Base-by-base conservation (phyloP, 2,329 filamentous ascomycete species). In the Fusarium nodosum region DNA sequence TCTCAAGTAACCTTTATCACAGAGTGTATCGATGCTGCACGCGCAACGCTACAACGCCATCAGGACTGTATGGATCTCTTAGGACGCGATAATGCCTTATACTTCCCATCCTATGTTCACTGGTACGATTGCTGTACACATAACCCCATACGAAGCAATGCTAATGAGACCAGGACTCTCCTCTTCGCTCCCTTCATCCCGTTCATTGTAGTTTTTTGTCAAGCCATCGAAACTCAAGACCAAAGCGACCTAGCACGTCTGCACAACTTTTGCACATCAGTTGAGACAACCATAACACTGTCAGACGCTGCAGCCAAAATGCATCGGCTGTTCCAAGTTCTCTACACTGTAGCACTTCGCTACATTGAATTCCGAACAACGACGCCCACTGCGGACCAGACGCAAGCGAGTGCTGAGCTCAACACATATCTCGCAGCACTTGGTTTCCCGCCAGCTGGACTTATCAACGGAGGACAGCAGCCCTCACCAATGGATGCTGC, bases 241-340 rank as follows among this genome's bases (percentile, higher is more conserved):
- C 60, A 70, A 16, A 76, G 79, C 18, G 82, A 87, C 42, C 75
- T 81, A 20, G 76, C 77, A 12, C 85, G 86, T 26, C 81, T 89
- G 2, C 73, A 79, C n/a, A 81, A 80, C 3, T 84, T 90, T 20
- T 81, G 85, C 46, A 73, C 77, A 7, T 88, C 85, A 15, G 82
- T 89, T 2, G 82, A 84, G 60, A 81, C 82, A 0, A 82, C 83
- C 7, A 81, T 81, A 33, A 79, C 83, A 7, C 69, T 81, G 3
- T 82, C 79, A 2, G 74, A 87, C 56, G 84, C 85, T 1, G 84
- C 86, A 9, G 80, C 82, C 28, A 87, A 86, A 68, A 79, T 89
- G 18, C 83, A 87, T 64, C 86, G 83, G 28, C 81, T 90, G 16
- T 90, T 87, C 66, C 82, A 86, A 47, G 83, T 88, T 3, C 83